Evolutionary conservation across 768 basidiomycete species (phyloP).

Genomic region (Pulveroboletus sp.): DNA sequence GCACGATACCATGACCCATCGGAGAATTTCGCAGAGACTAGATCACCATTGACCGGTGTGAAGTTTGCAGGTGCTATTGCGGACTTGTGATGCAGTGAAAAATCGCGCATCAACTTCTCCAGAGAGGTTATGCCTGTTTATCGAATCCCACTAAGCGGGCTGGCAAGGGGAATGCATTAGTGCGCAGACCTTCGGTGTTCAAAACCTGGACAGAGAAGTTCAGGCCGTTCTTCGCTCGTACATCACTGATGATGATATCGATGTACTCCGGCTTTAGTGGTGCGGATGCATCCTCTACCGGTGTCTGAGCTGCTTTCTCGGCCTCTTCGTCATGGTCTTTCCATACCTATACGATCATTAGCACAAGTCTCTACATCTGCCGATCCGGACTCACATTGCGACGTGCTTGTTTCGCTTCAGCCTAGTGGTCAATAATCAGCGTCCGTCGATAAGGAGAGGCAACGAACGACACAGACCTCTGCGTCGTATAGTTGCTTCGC

Average conservation of each 20-base stretch:
- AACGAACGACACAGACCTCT: conserved; percentile 51
- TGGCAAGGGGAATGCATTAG: neutral
- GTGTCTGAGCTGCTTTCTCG: conserved; percentile 48
- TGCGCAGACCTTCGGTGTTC: conserved; percentile 75
- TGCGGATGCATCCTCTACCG: conserved; percentile 42
- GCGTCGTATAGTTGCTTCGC: conserved; percentile 76
- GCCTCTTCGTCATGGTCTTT: conserved; percentile 73
- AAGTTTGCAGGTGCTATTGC: conserved; percentile 64
- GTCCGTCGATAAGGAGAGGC: conserved; percentile 1
- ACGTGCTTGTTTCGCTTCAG: conserved; percentile 74
- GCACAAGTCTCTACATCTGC: neutral
- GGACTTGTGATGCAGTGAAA: conserved; percentile 79
- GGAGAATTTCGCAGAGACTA: conserved; percentile 93
- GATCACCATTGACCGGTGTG: conserved; percentile 76
- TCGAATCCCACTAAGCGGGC: neutral
- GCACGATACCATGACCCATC: conserved; percentile 97
- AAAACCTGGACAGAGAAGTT: conserved; percentile 91
- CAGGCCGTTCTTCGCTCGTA: conserved; percentile 70
- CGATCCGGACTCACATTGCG: conserved; percentile 59
- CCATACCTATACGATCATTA: conserved; percentile 64
- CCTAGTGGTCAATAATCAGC: conserved; percentile 37
- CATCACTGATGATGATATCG: conserved; percentile 89
- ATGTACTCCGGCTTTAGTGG: conserved; percentile 80
- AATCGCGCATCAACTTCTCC: conserved; percentile 92
- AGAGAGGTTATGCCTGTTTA: conserved; percentile 79